These are phyloP conservation scores for Ustilago crameri DNA, from an alignment of 1,284 basidiomycete species.

Conservation along the genomic window DNA sequence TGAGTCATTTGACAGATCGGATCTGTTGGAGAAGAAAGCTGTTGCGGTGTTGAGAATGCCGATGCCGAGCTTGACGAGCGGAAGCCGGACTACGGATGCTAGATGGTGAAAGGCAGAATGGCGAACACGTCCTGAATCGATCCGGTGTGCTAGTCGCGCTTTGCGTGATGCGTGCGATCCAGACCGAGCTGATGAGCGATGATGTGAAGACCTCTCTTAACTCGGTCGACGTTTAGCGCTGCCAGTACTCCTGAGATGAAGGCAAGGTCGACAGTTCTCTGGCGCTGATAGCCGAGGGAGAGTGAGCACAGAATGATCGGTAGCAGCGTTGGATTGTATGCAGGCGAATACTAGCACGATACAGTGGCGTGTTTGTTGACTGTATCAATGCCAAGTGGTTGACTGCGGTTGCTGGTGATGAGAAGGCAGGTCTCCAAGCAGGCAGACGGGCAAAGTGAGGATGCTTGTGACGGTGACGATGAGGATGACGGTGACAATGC, in stretches of 20 bases:
- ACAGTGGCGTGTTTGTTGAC: constrained; percentile 3
- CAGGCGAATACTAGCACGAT: neutral
- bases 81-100: constrained; percentile 3
- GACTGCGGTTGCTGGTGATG: neutral
- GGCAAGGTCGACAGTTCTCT: neutral
- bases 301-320: neutral
- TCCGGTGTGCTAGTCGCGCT: neutral
- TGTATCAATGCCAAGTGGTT: neutral
- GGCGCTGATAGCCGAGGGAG: neutral
- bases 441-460: neutral
- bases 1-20: neutral
- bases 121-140: neutral
- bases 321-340: neutral
- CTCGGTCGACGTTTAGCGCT: no score
- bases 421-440: neutral
- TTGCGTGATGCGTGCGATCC: neutral
- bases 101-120: neutral
- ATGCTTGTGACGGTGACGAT: neutral
- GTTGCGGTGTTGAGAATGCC: neutral
- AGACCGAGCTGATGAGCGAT: neutral
- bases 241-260: no score
- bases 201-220: no score
- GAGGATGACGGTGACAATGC: neutral
- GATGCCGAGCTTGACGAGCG: constrained; percentile 15
- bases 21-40: neutral